Evolutionary conservation across 2,329 filamentous ascomycete genomes (phyloP), one percentile per base, ranked within the genome.

Genomic region (Fusarium phyllophilum): DNA sequence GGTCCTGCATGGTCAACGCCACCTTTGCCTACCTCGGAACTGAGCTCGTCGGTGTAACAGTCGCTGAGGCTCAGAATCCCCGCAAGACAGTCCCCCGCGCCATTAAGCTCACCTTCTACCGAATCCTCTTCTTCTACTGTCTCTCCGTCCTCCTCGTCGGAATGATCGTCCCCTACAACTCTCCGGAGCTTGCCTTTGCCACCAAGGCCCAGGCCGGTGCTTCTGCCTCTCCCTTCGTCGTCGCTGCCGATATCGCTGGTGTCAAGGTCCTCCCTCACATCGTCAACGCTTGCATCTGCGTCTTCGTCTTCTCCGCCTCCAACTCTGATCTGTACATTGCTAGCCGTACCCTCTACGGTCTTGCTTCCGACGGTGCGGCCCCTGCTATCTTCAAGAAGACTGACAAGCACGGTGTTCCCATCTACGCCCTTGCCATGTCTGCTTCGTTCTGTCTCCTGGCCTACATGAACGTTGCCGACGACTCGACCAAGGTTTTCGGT

Each of bases 311-410:
- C 82, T 92, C 90, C 18, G 93, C 93, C 20, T 89, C 92, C 72
- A 95, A 95, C 85, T 93, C 91, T 3, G 92, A 94, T 83, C 84
- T 94, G 31, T 95, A 94, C 86, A 94, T 91, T 76, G 92, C 91
- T 26, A 92, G 89, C 71, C 90, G 92, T 62, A 94, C 91, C 12
- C 86, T 94, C 62, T 93, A 93, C 81, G 92, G 92, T 67, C 88
- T 96, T 12, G 91, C 93, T 3, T 87, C 89, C 13, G 91, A 94
- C 78, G 90, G 91, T 44, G 89, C 93, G 45, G 93, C 93, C 0
- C 93, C 93, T 2, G 84, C 85, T 68, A 90, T 96, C 81, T 90
- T 96, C 81, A 89, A 90, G 63, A 89, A 86, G 72, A 95, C 92
- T 22, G 90, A 95, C 83, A 87, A 86, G 74, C 89, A 90, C 17